These are phyloP conservation scores for Friedmanniomyces simplex DNA, from an alignment of 495 filamentous ascomycete genomes.

Conservation along the genomic window DNA sequence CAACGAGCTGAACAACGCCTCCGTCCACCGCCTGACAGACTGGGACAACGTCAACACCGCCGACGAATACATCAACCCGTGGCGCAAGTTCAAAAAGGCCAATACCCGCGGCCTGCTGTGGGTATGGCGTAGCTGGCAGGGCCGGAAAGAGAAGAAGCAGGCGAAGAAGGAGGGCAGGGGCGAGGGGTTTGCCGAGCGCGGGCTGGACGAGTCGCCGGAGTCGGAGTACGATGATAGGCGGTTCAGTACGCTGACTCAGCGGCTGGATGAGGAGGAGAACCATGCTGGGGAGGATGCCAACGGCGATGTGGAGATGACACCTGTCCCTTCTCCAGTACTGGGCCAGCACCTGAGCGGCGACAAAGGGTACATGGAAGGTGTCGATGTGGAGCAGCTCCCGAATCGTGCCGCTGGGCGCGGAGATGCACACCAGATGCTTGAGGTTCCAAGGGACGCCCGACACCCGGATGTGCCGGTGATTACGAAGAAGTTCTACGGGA, in stretches of 20 bases:
- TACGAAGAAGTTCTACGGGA: constrained; percentile 43
- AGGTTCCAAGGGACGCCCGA: constrained; percentile 3
- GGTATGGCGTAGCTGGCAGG: constrained; percentile 48
- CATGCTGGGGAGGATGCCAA: constrained; percentile 33
- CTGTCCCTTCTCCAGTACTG: constrained; percentile 72
- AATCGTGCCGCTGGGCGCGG: constrained; percentile 17
- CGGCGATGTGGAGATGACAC: constrained; percentile 82
- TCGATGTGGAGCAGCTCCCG: constrained; percentile 27
- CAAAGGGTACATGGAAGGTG: constrained; percentile 22
- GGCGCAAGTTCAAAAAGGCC: constrained; percentile 89
- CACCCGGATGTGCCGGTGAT: not conserved
- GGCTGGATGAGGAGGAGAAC: constrained; percentile 35
- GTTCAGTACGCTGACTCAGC: constrained; percentile 49
- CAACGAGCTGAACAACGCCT: constrained; percentile 91
- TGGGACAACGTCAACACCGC: constrained; percentile 91
- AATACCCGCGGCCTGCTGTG: constrained; percentile 52
- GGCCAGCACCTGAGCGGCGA: constrained; percentile 30
- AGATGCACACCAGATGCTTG: constrained; percentile 11
- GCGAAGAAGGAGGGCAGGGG: constrained; percentile 31
- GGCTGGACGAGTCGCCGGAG: constrained; percentile 37
- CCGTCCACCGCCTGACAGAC: constrained; percentile 77
- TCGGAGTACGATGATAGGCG: constrained; percentile 32
- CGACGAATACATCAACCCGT: constrained; percentile 72
- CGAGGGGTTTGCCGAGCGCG: constrained; percentile 36
- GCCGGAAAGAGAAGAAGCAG: constrained; percentile 33